Evolutionary conservation across 2,329 filamentous ascomycete species (phyloP).

Genomic region (Fusarium decemcellulare): DNA sequence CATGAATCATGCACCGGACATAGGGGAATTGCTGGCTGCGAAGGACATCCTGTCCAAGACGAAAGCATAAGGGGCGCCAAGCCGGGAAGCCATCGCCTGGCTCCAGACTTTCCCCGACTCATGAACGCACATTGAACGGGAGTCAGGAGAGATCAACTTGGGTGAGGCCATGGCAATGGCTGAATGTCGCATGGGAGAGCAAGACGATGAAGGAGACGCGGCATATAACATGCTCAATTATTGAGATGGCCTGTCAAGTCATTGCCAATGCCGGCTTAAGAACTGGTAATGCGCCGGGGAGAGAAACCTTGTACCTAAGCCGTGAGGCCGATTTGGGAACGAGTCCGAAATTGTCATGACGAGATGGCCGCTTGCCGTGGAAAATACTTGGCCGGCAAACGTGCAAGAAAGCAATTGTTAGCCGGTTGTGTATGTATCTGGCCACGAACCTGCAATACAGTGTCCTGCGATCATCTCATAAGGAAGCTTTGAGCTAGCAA

Average conservation of each 20-base stretch:
- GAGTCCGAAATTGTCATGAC: conserved; percentile 26
- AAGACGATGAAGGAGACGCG: conserved; percentile 10
- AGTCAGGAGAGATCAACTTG: conserved; percentile 30
- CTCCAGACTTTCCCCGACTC: conserved; percentile 28
- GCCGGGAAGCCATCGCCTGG: conserved; percentile 23
- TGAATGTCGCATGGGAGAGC: conserved; percentile 12
- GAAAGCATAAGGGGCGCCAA: conserved; percentile 33
- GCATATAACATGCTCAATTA: conserved; percentile 29
- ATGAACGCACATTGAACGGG: conserved; percentile 24
- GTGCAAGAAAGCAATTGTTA: conserved; percentile 21
- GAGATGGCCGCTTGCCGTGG: conserved; percentile 2
- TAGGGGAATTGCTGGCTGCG: conserved; percentile 17
- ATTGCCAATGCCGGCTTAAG: conserved; percentile 22
- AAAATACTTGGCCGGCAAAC: conserved; percentile 8
- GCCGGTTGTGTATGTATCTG: background rate
- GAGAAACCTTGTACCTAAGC: conserved; percentile 17
- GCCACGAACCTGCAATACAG: background rate
- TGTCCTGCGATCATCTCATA: conserved; percentile 15
- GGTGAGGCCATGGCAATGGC: conserved; percentile 23
- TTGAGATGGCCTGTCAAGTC: conserved; percentile 32
- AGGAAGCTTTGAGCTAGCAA: conserved; percentile 9
- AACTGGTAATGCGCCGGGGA: conserved; percentile 19
- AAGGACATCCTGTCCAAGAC: conserved; percentile 5
- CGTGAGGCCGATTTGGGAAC: conserved; percentile 12
- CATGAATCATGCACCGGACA: conserved; percentile 33